Conservation (phyloP, 2,329 filamentous ascomycete genomes). For the Phialophora verrucosa region DNA sequence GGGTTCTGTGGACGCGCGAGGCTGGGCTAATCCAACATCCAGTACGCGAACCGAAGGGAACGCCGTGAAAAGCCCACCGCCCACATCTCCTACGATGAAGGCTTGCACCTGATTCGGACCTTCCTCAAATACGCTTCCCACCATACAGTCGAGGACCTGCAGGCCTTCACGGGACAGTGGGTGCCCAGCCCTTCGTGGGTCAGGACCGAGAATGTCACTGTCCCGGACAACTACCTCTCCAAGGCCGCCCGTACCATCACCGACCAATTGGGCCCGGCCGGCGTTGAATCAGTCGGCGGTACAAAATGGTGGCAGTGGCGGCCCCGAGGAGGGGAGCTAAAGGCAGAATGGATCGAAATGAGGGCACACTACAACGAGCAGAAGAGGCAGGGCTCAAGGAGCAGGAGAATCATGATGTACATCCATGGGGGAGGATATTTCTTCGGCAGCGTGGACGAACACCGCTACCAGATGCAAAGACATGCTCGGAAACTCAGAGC, state of each 20-base stretch:
- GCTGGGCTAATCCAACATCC: slow-evolving; percentile 28
- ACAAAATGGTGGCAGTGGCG: slow-evolving; percentile 90
- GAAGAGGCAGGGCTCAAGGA: slow-evolving; percentile 64
- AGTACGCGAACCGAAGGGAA: slow-evolving; percentile 83
- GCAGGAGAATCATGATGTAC: slow-evolving; percentile 85
- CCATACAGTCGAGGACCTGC: slow-evolving; percentile 90
- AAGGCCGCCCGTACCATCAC: slow-evolving; percentile 71
- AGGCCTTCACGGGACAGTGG: slow-evolving; percentile 89
- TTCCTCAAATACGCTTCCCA: slow-evolving; percentile 86
- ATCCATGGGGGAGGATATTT: slow-evolving; percentile 94
- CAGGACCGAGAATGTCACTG: slow-evolving; percentile 71
- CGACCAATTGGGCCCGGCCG: slow-evolving; percentile 76
- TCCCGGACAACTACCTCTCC: slow-evolving; percentile 68
- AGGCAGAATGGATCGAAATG: slow-evolving; percentile 98
- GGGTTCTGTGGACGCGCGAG: slow-evolving; percentile 1
- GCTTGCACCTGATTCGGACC: slow-evolving; percentile 80
- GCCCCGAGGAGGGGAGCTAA: slow-evolving; percentile 67
- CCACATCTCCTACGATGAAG: slow-evolving; percentile 93
- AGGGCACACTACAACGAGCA: slow-evolving; percentile 76
- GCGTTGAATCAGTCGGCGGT: slow-evolving; percentile 77
- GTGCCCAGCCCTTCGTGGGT: slow-evolving; percentile 91
- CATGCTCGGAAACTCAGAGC: slow-evolving; percentile 94
- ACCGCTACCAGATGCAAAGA: slow-evolving; percentile 96
- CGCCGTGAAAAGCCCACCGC: slow-evolving; percentile 80
- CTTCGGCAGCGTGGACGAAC: slow-evolving; percentile 93